phyloP scores from a whole-genome alignment of 2,329 filamentous ascomycete species.

The Huntiella omanensis region DNA sequence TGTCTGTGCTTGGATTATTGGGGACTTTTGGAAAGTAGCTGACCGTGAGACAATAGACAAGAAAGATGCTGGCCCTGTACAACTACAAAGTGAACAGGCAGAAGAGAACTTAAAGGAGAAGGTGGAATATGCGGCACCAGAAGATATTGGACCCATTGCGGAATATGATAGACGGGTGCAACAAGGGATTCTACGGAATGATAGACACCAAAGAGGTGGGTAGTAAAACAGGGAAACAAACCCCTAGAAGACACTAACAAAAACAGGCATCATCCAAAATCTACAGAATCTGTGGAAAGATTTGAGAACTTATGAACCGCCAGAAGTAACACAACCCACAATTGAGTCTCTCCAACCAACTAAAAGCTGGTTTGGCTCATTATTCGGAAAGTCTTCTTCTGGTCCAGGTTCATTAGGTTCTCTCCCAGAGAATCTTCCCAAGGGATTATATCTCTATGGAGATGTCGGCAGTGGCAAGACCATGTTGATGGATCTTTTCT shows the following conservation, averaged over 20 bases:
- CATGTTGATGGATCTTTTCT: slow-evolving; percentile 98
- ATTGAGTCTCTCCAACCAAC: slow-evolving; percentile 46
- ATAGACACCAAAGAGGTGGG: slow-evolving; percentile 72
- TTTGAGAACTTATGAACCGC: slow-evolving; percentile 53
- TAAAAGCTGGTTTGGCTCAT: slow-evolving; percentile 36
- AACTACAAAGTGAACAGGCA: no score
- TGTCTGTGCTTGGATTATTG: no score
- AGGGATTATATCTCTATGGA: slow-evolving; percentile 84
- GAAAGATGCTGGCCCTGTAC: no score
- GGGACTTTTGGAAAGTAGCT: no score
- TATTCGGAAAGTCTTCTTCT: slow-evolving; percentile 33
- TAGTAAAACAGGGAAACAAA: no score
- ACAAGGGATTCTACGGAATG: slow-evolving; percentile 56
- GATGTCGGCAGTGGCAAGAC: slow-evolving; percentile 97
- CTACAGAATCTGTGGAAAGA: slow-evolving; percentile 80
- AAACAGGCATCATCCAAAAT: slow-evolving; percentile 63
- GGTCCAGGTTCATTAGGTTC: slow-evolving; percentile 21
- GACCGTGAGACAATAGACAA: no score
- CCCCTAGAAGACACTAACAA: slow-evolving; percentile 5
- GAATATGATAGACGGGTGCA: slow-evolving; percentile 77
- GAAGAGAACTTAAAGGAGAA: no score
- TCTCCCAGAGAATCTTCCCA: slow-evolving; percentile 59
- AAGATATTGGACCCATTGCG: slow-evolving; percentile 48
- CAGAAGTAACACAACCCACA: slow-evolving; percentile 56
- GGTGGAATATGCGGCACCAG: background rate